These are phyloP conservation scores for Pulveroboletus sp. DNA, from an alignment of 768 basidiomycete species.

Conservation along the genomic window DNA sequence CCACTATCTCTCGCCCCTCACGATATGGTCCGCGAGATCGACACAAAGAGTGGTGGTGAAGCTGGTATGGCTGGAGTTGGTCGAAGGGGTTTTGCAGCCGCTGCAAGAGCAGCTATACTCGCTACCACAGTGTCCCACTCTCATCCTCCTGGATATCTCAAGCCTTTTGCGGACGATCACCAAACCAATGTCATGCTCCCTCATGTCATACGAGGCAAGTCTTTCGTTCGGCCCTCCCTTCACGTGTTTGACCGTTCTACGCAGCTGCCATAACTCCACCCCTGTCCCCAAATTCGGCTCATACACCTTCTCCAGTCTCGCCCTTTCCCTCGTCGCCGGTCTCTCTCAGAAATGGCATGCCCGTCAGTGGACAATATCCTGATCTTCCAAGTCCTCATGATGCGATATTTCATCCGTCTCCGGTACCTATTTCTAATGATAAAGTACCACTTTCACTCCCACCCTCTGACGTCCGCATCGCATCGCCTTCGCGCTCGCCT, in stretches of 20 bases:
- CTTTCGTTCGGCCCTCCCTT: neutral
- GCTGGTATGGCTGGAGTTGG: slow-evolving; percentile 93
- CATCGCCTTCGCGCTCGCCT: slow-evolving; percentile 28
- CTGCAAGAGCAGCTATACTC: slow-evolving; percentile 60
- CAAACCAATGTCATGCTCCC: slow-evolving; percentile 37
- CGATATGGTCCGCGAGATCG: slow-evolving; percentile 37
- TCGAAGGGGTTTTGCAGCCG: slow-evolving; percentile 75
- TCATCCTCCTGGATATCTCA: slow-evolving; percentile 1
- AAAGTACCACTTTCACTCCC: slow-evolving; percentile 23
- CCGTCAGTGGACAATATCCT: slow-evolving; percentile 15
- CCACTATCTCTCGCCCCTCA: slow-evolving; percentile 12
- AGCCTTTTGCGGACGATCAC: slow-evolving; percentile 9
- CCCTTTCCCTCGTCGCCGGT: slow-evolving; percentile 26
- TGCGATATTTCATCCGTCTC: slow-evolving; percentile 3
- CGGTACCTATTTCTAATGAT: slow-evolving; percentile 7
- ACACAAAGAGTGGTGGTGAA: slow-evolving; percentile 71
- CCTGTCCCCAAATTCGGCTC: slow-evolving; percentile 32
- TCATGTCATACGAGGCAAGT: slow-evolving; percentile 31
- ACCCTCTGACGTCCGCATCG: slow-evolving; percentile 23
- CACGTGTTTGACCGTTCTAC: slow-evolving; percentile 10
- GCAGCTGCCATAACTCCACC: slow-evolving; percentile 32
- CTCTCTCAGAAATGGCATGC: slow-evolving; percentile 11
- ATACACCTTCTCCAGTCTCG: slow-evolving; percentile 33
- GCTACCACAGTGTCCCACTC: slow-evolving; percentile 19
- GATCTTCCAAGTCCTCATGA: slow-evolving; percentile 23